Evolutionary conservation across 371 early-diverging fungal species (phyloP).

Genomic region (Mucor indicus): DNA sequence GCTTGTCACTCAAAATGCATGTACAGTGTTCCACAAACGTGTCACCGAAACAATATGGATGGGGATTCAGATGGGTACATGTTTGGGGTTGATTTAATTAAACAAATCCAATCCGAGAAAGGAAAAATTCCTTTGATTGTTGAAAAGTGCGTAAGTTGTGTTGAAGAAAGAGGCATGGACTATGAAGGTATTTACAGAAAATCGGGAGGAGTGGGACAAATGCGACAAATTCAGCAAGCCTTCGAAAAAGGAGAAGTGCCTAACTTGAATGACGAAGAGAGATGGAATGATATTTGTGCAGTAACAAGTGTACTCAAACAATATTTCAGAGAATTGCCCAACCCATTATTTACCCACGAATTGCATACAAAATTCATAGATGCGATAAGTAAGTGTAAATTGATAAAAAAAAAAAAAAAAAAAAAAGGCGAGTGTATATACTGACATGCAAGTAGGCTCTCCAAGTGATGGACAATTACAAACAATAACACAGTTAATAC

Average conservation of each 20-base stretch:
- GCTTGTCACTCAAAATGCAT: conserved; percentile 38
- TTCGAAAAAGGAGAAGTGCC: conserved; percentile 46
- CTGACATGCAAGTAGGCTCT: too few species aligned
- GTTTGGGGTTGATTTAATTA: conserved; percentile 38
- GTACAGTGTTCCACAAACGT: conserved; percentile 27
- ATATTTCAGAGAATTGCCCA: conserved; percentile 89
- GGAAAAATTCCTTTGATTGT: conserved; percentile 69
- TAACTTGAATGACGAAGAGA: conserved; percentile 46
- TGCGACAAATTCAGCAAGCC: conserved; percentile 57
- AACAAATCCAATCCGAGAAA: conserved; percentile 35
- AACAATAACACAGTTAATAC: conserved; percentile 20
- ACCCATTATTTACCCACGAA: conserved; percentile 84
- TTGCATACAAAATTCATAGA: conserved; percentile 74
- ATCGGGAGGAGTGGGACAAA: conserved; percentile 81
- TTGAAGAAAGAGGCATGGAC: conserved; percentile 23
- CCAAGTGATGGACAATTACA: conserved; percentile 17
- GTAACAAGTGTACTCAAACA: conserved; percentile 92
- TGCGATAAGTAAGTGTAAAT: conserved; percentile 37
- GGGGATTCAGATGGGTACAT: conserved; percentile 8
- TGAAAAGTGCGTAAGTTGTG: conserved; percentile 51
- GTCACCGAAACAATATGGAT: conserved; percentile 23
- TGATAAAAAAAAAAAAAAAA: too few species aligned
- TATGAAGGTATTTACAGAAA: conserved; percentile 86
- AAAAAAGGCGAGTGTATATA: too few species aligned
- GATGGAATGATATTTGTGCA: conserved; percentile 63